Conservation (phyloP, 2,329 filamentous ascomycete genomes). For the Diaporthe vaccinii region DNA sequence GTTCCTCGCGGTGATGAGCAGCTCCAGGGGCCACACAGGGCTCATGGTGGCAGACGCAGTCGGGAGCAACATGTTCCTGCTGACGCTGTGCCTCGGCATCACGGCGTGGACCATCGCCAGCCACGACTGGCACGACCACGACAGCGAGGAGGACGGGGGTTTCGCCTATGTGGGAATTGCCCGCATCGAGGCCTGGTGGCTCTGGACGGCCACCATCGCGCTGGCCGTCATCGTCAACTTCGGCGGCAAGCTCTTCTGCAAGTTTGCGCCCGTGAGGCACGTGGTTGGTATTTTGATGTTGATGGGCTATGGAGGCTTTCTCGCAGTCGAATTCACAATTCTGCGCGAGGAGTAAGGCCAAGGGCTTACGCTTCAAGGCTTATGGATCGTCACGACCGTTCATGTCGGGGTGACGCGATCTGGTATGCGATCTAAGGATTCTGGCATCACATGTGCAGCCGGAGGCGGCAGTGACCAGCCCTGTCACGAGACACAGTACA, state of each 20-base stretch:
- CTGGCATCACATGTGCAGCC: not conserved
- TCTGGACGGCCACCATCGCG: slow-evolving; percentile 35
- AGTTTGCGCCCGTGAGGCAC: slow-evolving; percentile 37
- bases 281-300: slow-evolving; percentile 38
- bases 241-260: slow-evolving; percentile 33
- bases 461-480: not conserved
- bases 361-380: not conserved
- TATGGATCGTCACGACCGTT: not conserved
- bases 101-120: slow-evolving; percentile 36
- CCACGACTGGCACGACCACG: slow-evolving; percentile 41
- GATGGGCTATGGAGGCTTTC: slow-evolving; percentile 38
- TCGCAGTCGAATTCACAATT: slow-evolving; percentile 38
- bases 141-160: slow-evolving; percentile 31
- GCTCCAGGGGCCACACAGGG: slow-evolving; percentile 59
- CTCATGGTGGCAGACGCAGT: slow-evolving; percentile 66
- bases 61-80: slow-evolving; percentile 68
- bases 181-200: slow-evolving; percentile 41
- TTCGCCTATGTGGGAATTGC: slow-evolving; percentile 33
- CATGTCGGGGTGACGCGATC: not conserved
- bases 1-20: slow-evolving; percentile 63
- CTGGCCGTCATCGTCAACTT: slow-evolving; percentile 31
- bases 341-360: slow-evolving; percentile 31
- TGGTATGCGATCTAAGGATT: not conserved
- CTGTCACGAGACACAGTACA: not conserved
- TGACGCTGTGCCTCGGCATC: slow-evolving; percentile 63